These are phyloP conservation scores for Diaporthe amygdali DNA, from an alignment of 2,329 filamentous ascomycete species.

Conservation along the genomic window DNA sequence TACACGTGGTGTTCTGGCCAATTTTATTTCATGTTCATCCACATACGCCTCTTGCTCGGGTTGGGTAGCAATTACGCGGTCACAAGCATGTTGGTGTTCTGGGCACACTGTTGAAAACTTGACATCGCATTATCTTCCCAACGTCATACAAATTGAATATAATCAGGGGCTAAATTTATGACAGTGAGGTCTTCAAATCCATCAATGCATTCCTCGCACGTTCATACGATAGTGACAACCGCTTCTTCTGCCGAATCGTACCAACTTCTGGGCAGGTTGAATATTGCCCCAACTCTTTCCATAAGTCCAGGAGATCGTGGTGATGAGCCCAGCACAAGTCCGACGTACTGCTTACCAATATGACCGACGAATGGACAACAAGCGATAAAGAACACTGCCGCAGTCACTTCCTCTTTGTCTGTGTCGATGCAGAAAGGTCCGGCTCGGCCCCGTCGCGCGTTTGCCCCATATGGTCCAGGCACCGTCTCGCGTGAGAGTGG, in stretches of 20 bases:
- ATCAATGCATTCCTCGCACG: background rate
- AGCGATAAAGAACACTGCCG: background rate
- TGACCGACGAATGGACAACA: background rate
- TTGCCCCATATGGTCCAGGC: background rate
- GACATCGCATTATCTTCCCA: no score
- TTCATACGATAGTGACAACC: background rate
- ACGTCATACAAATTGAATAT: no score
- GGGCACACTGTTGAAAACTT: no score
- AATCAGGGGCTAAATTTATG: no score
- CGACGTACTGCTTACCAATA: background rate
- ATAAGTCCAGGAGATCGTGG: background rate
- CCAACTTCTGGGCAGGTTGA: background rate
- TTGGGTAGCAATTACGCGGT: no score
- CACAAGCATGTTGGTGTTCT: no score
- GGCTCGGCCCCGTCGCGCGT: background rate
- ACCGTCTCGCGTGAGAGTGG: background rate
- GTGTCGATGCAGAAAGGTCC: background rate
- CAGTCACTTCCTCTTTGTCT: background rate
- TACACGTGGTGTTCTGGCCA: no score
- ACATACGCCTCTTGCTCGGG: no score
- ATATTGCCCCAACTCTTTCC: background rate
- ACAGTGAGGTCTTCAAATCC: background rate
- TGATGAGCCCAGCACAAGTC: background rate
- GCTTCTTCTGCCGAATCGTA: background rate
- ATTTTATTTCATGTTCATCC: no score